Evolutionary conservation across 2,329 filamentous ascomycete genomes (phyloP).

Genomic region (Aureobasidium sp.): DNA sequence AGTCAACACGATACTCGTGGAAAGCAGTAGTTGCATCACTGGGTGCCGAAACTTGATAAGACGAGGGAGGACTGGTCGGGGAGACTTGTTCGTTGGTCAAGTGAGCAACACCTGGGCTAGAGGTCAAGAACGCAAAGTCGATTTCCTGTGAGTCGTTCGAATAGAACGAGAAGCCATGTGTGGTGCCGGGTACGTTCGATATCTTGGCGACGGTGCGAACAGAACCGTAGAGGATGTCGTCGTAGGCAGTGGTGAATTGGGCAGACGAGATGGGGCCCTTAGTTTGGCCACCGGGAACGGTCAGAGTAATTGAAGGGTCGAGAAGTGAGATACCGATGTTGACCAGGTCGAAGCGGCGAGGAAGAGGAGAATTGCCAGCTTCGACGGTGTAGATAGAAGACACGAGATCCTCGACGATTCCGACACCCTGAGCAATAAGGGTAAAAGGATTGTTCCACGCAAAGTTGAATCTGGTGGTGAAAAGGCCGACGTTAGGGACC

Average conservation of each 20-base stretch:
- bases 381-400: constrained; percentile 6
- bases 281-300: constrained; percentile 12
- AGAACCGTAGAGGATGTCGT: constrained; percentile 60
- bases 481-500: not conserved
- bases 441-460: not conserved
- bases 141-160: constrained; percentile 72
- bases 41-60: constrained; percentile 54
- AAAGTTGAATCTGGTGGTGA: not conserved
- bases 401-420: not conserved
- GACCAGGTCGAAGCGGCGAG: constrained; percentile 4
- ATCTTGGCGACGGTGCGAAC: constrained; percentile 61
- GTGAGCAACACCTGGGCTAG: not conserved
- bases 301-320: constrained; percentile 1
- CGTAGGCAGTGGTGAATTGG: constrained; percentile 53
- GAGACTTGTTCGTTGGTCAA: constrained; percentile 58
- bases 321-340: not conserved
- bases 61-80: constrained; percentile 45
- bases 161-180: constrained; percentile 75
- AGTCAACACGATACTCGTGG: constrained; percentile 77
- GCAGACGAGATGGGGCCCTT: constrained; percentile 26
- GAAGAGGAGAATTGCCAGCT: constrained; percentile 1
- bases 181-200: constrained; percentile 55
- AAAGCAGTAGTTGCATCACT: constrained; percentile 56
- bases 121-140: constrained; percentile 51
- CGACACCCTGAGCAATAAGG: not conserved